Evolutionary conservation across 2,329 filamentous ascomycete genomes (phyloP), one percentile per base, ranked within the genome.

Genomic region (Leptographium procerum): DNA sequence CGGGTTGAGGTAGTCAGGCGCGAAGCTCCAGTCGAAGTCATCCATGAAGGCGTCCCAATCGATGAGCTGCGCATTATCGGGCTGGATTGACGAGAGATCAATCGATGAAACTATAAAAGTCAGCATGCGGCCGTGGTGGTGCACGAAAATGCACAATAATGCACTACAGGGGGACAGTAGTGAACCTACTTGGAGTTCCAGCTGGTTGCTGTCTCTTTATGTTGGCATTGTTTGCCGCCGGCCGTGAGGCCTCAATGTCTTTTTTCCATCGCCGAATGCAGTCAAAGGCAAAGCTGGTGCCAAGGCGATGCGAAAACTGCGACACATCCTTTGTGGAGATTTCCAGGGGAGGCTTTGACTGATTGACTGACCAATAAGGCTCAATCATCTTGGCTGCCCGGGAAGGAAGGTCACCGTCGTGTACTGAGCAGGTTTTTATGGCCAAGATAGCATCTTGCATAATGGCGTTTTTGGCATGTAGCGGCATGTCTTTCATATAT

Each of bases 21-120:
- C 66, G 54, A 69, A 70, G 33, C 66, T 71, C 76, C 75, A 77
- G 60, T 76, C 75, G 64, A 78, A 77, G 52, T 79, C 77, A 58
- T 77, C 74, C 70, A 78, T 73, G 34, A 79, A 73, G 58, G 76
- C 72, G 60, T 74, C 71, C 76, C 76, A 79, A 65, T 79, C 77
- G 47, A 79, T 70, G 51, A 76, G 72, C 55, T 76, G 73, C 33
- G 77, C 56, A 22, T 57, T 61, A 3, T 64, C 63, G 1, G 62
- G 52, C 43, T 61, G 60, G 1, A 64, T 58, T 7, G 61, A 14
- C 2, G 59, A 47, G 5, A 64, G n/a, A 28, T 64, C 62, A 16
- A 63, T 56, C 1, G 62, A 29, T 2, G 61, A 48, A 3, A 55
- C 47, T 40, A 26, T 6, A 0, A n/a, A 14, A n/a, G 29, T 51